phyloP scores from a whole-genome alignment of 768 basidiomycete genomes.

The Neoboletus brunneissimus region DNA sequence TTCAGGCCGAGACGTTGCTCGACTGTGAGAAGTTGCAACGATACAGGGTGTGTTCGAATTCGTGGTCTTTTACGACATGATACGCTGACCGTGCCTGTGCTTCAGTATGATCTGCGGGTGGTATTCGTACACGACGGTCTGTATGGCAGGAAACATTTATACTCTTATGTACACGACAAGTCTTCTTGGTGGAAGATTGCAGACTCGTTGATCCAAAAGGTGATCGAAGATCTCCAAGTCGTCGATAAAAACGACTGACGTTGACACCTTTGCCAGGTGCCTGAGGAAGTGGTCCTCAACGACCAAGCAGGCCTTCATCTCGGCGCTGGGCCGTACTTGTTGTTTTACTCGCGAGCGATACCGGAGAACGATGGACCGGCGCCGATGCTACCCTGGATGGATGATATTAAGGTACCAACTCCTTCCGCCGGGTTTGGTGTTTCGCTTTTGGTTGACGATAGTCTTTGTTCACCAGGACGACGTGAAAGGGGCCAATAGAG shows the following conservation, averaged over 20 bases:
- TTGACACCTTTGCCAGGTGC: conserved; percentile 44
- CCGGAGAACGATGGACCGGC: conserved; percentile 17
- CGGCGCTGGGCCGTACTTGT: conserved; percentile 72
- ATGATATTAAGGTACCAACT: conserved; percentile 26
- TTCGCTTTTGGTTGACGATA: not conserved
- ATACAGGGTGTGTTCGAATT: conserved; percentile 43
- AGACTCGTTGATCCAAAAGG: conserved; percentile 68
- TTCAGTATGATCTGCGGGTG: conserved; percentile 77
- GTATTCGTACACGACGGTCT: conserved; percentile 78
- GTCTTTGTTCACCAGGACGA: conserved; percentile 20
- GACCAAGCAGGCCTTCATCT: conserved; percentile 73
- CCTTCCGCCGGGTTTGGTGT: not conserved
- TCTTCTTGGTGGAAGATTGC: conserved; percentile 80
- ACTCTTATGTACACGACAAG: conserved; percentile 67
- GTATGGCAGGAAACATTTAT: conserved; percentile 72
- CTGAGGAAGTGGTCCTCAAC: conserved; percentile 65
- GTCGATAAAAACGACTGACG: not conserved
- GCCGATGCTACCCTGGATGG: conserved; percentile 26
- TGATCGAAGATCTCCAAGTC: conserved; percentile 14
- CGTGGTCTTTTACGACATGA: not conserved
- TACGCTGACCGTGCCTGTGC: not conserved
- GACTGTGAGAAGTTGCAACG: conserved; percentile 52
- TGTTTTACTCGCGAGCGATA: conserved; percentile 57
- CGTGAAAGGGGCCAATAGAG: conserved; percentile 37
- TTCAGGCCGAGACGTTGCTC: no score